Conservation (phyloP, 306 rosid species). For the Acmispon strigosus region DNA sequence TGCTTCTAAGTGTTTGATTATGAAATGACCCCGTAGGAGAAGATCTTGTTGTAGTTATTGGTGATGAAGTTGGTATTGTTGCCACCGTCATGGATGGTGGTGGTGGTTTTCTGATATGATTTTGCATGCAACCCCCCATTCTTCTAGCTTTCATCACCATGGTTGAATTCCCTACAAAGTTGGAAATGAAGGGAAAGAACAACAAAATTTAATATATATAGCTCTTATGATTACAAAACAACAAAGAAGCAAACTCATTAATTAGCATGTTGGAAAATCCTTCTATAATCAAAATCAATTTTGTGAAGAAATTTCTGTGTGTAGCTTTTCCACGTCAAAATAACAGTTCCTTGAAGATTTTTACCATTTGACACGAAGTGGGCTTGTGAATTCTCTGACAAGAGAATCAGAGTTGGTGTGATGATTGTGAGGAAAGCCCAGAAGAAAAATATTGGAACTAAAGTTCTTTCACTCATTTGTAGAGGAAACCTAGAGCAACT, state of each 20-base stretch:
- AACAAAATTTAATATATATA: not conserved
- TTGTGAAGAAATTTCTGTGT: too few relatives aligned
- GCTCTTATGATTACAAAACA: not conserved
- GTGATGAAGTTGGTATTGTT: not conserved
- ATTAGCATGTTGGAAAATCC: not conserved
- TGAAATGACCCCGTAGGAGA: not conserved
- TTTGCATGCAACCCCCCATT: slow-evolving; percentile 16
- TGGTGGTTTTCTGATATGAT: not conserved
- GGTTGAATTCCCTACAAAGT: slow-evolving; percentile 26
- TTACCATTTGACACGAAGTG: too few relatives aligned
- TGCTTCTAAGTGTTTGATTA: slow-evolving; percentile 1
- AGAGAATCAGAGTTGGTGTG: too few relatives aligned
- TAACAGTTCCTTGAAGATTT: too few relatives aligned
- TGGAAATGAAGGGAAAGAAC: not conserved
- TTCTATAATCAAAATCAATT: too few relatives aligned
- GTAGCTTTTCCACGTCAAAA: too few relatives aligned
- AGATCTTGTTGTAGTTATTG: not conserved
- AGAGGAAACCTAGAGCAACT: too few relatives aligned
- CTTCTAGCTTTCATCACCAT: slow-evolving; percentile 29
- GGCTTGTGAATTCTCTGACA: too few relatives aligned
- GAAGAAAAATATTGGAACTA: too few relatives aligned
- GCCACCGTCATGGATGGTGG: not conserved
- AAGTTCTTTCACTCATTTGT: too few relatives aligned
- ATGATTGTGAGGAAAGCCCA: too few relatives aligned
- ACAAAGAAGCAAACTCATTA: not conserved